Percentiles rank a stretch among this genome's conserved stretches.
phyloP scores from a whole-genome alignment of 352 stramenopile genomes.

The Albugo laibachii region DNA sequence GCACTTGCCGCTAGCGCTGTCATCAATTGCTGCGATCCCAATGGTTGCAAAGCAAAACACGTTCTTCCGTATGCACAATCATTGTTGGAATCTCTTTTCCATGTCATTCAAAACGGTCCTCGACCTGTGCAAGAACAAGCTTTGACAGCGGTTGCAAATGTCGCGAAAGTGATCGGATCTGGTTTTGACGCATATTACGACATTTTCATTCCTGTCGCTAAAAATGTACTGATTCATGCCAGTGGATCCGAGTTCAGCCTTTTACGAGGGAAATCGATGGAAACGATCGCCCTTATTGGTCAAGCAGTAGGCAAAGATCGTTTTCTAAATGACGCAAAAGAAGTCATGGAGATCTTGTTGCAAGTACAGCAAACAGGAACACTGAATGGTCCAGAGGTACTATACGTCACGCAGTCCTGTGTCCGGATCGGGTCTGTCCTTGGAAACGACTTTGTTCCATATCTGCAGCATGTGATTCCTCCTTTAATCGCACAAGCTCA shows the following conservation, averaged over 20 bases:
- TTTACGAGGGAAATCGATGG: constrained; percentile 73
- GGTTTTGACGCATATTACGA: constrained; percentile 68
- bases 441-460: constrained; percentile 74
- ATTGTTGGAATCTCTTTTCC: constrained; percentile 62
- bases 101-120: constrained; percentile 47
- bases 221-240: constrained; percentile 63
- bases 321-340: constrained; percentile 55
- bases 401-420: constrained; percentile 76
- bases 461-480: constrained; percentile 66
- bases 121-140: constrained; percentile 75
- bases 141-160: constrained; percentile 68
- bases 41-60: constrained; percentile 67
- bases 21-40: constrained; percentile 74
- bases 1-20: constrained; percentile 56
- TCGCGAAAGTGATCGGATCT: constrained; percentile 64
- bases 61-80: constrained; percentile 37
- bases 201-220: constrained; percentile 76
- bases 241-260: constrained; percentile 57
- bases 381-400: constrained; percentile 48
- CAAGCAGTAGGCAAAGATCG: constrained; percentile 74
- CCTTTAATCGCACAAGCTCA: constrained; percentile 62
- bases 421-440: constrained; percentile 74
- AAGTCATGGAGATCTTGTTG: constrained; percentile 77
- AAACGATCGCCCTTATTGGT: constrained; percentile 74
- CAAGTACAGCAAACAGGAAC: constrained; percentile 49